A percentile compares a stretch with the other conserved stretches of the same genome.
Conservation (phyloP, 208 protist species). For the Trypanosoma congolense region DNA sequence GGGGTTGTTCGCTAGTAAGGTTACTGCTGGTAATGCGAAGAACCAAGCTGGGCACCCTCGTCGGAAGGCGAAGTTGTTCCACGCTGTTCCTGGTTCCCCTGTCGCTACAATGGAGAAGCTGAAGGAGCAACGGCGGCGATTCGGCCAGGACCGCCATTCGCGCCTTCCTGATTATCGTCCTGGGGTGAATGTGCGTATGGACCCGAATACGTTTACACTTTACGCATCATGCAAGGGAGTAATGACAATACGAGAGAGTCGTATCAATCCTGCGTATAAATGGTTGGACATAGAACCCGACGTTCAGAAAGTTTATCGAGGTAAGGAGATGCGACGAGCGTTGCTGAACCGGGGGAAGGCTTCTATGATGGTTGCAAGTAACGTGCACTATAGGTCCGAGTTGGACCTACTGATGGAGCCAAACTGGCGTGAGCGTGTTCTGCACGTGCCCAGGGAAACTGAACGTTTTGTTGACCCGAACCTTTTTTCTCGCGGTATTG, state of each 20-base stretch:
- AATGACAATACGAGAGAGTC: conserved; percentile 61
- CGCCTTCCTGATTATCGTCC: conserved; percentile 67
- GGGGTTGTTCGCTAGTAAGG: conserved; percentile 50
- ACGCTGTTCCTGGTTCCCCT: conserved; percentile 70
- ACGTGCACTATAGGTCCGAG: conserved; percentile 45
- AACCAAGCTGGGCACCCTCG: conserved; percentile 70
- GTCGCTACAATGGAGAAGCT: conserved; percentile 72
- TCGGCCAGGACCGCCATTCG: conserved; percentile 73
- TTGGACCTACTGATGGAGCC: conserved; percentile 45
- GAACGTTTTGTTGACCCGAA: conserved; percentile 79
- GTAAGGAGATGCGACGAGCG: conserved; percentile 46
- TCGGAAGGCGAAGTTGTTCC: conserved; percentile 61
- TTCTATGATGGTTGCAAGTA: conserved; percentile 36
- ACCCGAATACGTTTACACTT: conserved; percentile 75
- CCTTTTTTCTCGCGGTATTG: conserved; percentile 47
- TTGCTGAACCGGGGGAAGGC: conserved; percentile 38
- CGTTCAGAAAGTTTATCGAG: conserved; percentile 77
- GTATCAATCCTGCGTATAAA: conserved; percentile 68
- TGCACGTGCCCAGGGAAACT: conserved; percentile 37
- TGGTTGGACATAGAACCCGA: conserved; percentile 85
- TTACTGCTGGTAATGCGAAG: conserved; percentile 74
- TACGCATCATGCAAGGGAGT: conserved; percentile 80
- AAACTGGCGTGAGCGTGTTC: conserved; percentile 62
- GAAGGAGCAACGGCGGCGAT: conserved; percentile 75
- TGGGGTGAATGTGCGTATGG: conserved; percentile 74